These are phyloP conservation scores for Russula sp. DNA, from an alignment of 768 basidiomycete species.

Conservation along the genomic window DNA sequence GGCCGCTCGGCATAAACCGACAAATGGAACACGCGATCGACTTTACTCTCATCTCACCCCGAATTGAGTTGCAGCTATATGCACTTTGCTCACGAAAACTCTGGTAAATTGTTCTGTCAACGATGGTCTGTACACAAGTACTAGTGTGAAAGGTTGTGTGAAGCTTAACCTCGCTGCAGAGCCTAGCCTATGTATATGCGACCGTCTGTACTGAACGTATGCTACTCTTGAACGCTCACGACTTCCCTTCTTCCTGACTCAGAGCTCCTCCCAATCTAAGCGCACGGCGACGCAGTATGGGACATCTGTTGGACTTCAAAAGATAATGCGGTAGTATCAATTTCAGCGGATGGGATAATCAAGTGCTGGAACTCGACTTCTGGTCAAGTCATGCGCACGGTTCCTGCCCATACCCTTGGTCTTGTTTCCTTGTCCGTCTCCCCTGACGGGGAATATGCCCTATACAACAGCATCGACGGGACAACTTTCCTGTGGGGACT, in stretches of 20 bases:
- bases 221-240: conserved; percentile 18
- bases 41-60: not conserved
- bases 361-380: conserved; percentile 64
- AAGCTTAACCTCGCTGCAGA: conserved; percentile 32
- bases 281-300: conserved; percentile 76
- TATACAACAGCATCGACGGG: conserved; percentile 83
- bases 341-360: conserved; percentile 71
- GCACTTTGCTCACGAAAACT: not conserved
- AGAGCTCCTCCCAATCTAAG: conserved; percentile 40
- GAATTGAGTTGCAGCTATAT: not conserved
- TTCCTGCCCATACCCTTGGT: conserved; percentile 74
- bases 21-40: not conserved
- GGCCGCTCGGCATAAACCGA: conserved; percentile 49
- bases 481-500: conserved; percentile 72
- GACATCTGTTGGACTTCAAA: conserved; percentile 60
- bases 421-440: conserved; percentile 74
- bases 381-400: conserved; percentile 53
- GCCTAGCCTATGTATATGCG: conserved; percentile 65
- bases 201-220: conserved; percentile 75
- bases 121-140: conserved; percentile 9
- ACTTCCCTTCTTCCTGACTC: conserved; percentile 16
- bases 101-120: not conserved
- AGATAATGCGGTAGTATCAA: conserved; percentile 55
- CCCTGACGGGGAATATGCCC: conserved; percentile 52
- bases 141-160: not conserved